Conservation (phyloP, 2,329 filamentous ascomycete species). For the Leptographium lundbergii region DNA sequence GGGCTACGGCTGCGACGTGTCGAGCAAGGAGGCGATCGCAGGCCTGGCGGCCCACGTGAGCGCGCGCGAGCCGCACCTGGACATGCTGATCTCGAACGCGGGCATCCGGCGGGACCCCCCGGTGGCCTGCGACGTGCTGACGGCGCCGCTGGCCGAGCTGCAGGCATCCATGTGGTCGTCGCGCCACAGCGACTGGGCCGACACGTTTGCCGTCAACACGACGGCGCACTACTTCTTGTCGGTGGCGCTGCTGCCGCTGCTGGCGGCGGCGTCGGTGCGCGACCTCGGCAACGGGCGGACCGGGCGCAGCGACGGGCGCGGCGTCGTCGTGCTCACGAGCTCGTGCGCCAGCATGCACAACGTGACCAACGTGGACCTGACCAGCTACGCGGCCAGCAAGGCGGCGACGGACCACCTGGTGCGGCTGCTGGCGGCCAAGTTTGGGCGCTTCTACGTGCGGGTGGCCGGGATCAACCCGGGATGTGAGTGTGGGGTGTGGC, state of each 20-base stretch:
- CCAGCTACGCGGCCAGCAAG: constrained; percentile 37
- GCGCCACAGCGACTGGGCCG: constrained; percentile 42
- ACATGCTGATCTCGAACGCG: constrained; percentile 13
- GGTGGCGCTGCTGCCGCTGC: constrained; percentile 47
- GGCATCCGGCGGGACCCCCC: constrained; percentile 10
- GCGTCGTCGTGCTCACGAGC: constrained; percentile 25
- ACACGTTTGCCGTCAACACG: constrained; percentile 65
- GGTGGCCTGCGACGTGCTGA: constrained; percentile 5
- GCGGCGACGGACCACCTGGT: constrained; percentile 40
- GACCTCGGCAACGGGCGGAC: neutral
- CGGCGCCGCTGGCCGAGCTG: constrained; percentile 7
- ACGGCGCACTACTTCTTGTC: constrained; percentile 55
- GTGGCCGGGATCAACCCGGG: constrained; percentile 20
- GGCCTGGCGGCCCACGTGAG: constrained; percentile 44
- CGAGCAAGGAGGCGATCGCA: constrained; percentile 45
- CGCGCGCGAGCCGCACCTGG: constrained; percentile 38
- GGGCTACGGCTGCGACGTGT: constrained; percentile 41
- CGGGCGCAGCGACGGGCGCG: constrained; percentile 9
- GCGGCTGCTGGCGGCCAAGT: constrained; percentile 33
- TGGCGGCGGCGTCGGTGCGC: constrained; percentile 36
- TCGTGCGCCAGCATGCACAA: constrained; percentile 23
- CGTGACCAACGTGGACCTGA: constrained; percentile 36
- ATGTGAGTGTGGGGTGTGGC: neutral
- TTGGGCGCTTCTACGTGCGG: constrained; percentile 19
- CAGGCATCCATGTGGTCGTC: constrained; percentile 47